phyloP scores from a whole-genome alignment of 1,284 basidiomycete species.

The Fistulinella cinereoalba region DNA sequence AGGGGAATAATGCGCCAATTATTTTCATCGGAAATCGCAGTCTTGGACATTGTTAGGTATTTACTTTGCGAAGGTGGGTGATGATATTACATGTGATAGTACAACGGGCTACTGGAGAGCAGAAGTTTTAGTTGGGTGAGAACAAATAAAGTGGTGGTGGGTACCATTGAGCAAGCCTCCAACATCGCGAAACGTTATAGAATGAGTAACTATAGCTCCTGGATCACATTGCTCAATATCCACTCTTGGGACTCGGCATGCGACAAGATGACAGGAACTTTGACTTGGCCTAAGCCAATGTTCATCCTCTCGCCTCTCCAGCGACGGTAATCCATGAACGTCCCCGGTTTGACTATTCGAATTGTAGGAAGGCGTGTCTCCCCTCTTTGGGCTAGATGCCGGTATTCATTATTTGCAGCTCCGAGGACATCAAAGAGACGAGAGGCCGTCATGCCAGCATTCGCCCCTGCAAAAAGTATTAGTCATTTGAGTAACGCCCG shows the following conservation, averaged over 20 bases:
- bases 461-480: conserved; percentile 2
- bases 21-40: too few relatives aligned
- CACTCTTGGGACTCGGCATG: conserved; percentile 6
- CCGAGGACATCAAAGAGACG: conserved; percentile 9
- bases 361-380: conserved; percentile 5
- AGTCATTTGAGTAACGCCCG: too few relatives aligned
- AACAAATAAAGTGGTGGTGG: background rate
- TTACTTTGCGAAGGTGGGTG: too few relatives aligned
- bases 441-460: background rate
- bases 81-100: too few relatives aligned
- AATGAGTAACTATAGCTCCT: background rate
- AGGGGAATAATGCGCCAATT: too few relatives aligned
- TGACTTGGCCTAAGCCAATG: conserved; percentile 12
- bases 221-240: conserved; percentile 10
- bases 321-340: conserved; percentile 16
- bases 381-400: background rate
- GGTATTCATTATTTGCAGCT: conserved; percentile 3
- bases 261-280: conserved; percentile 15
- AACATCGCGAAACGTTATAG: background rate
- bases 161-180: background rate
- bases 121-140: too few relatives aligned
- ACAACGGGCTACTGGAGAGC: too few relatives aligned
- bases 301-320: conserved; percentile 12
- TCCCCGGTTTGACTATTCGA: conserved; percentile 7
- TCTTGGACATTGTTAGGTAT: too few relatives aligned